phyloP scores from a whole-genome alignment of 2,329 filamentous ascomycete species.

The Clarireedia hainanense region DNA sequence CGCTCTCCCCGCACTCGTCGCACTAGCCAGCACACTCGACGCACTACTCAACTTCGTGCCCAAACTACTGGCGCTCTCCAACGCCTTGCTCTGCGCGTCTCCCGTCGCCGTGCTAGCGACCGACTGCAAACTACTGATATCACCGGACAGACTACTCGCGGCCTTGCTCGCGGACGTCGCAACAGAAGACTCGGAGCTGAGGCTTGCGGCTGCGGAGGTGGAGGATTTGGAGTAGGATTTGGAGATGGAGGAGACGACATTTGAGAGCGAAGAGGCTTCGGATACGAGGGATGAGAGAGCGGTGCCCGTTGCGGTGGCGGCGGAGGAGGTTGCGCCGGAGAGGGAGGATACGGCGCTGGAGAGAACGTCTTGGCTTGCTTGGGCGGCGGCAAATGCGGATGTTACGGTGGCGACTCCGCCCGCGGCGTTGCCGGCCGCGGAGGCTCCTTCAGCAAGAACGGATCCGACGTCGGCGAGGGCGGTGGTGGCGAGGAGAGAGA shows the following conservation, averaged over 20 bases:
- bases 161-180: background rate
- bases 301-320: background rate
- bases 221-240: background rate
- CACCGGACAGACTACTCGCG: background rate
- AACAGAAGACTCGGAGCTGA: background rate
- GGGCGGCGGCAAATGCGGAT: background rate
- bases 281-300: background rate
- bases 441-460: background rate
- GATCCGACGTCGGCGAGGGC: background rate
- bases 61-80: background rate
- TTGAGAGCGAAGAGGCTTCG: background rate
- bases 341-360: background rate
- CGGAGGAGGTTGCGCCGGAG: background rate
- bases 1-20: background rate
- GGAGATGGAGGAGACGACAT: background rate
- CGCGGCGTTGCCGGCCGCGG: background rate
- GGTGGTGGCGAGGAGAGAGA: background rate
- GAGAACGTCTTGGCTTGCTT: background rate
- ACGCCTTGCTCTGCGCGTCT: background rate
- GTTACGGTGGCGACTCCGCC: background rate
- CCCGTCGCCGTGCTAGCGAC: background rate
- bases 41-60: background rate
- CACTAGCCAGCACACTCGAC: background rate
- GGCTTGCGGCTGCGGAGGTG: background rate
- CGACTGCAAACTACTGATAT: background rate